Base-by-base conservation (phyloP, 768 basidiomycete genomes). In the Tricholoma matsutake region DNA sequence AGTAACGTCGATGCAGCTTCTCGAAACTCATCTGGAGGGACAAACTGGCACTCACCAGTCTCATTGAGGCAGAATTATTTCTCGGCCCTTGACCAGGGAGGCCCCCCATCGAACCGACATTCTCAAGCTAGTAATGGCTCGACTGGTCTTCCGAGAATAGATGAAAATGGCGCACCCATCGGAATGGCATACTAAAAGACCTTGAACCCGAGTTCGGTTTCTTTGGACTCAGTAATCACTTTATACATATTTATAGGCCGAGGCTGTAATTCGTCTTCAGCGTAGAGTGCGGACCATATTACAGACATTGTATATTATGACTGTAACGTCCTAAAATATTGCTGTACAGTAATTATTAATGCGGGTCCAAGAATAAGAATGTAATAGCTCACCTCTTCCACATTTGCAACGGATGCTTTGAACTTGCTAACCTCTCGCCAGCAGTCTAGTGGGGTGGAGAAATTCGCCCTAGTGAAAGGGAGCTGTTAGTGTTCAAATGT, bases 391-490 rank as follows among this genome's bases (percentile, higher is more conserved):
- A 89, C 92, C 76, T 88, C 81, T 71, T 93, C 91, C 66, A 91
- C 74, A 56, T 81, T 76, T 18, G 83, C 79, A 16, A 93, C 89
- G 2, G 88, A 82, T 20, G 76, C 72, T 67, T 87, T 92, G 77
- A 94, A 94, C 16, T 77, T 79, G 22, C 74, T 73, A 2, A 92
- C 91, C 68, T 92, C 83, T 60, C 76, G 79, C 86, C 86, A 90
- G 71, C 92, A 94, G 63, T 92, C 82, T 37, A 94, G 73, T 20
- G 91, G 78, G 1, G 79, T 82, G 1, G 75, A 71, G 4, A 76
- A 68, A 68, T 81, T 77, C 61, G 70, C 72, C 66, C 82, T 93
- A 74, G 20, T 66, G 66, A 62, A 78, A 78, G 20, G 20, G 9
- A 25, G 61, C 7, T 52, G 22, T 61, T 18, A 45, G 55, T 28